A percentile compares a stretch with the other conserved stretches of the same genome.
Conservation (phyloP, 2,329 filamentous ascomycete genomes). For the Pyrenochaeta sp. region DNA sequence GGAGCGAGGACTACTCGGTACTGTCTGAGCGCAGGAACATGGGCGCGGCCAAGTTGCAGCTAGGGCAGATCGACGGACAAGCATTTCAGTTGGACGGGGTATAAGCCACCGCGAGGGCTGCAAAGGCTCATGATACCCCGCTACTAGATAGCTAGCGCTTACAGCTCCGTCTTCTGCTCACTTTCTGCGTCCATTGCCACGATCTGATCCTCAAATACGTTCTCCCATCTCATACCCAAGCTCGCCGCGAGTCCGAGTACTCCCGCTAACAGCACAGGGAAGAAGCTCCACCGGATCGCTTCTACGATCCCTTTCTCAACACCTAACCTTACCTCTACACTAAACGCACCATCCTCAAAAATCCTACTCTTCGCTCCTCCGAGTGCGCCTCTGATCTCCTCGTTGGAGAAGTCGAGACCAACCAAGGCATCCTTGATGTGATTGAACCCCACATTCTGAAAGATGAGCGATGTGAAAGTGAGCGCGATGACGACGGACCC, state of each 20-base stretch:
- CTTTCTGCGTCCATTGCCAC: background rate
- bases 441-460: conserved; percentile 36
- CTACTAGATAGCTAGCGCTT: background rate
- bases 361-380: conserved; percentile 25
- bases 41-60: background rate
- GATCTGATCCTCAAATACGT: background rate
- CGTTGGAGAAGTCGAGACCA: conserved; percentile 15
- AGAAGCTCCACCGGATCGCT: conserved; percentile 44
- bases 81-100: background rate
- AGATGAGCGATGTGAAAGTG: conserved; percentile 32
- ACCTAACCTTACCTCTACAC: conserved; percentile 12
- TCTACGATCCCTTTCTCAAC: conserved; percentile 47
- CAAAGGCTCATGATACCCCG: background rate
- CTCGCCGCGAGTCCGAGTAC: conserved; percentile 1
- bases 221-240: conserved; percentile 5
- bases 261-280: conserved; percentile 30
- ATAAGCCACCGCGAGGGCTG: background rate
- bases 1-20: background rate
- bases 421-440: conserved; percentile 21
- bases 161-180: too few relatives aligned
- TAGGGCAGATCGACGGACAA: background rate
- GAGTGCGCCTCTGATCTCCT: conserved; percentile 23
- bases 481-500: conserved; percentile 33
- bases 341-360: conserved; percentile 14
- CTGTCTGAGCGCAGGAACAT: background rate